These are phyloP conservation scores for Thinopyrum elongatum DNA, from an alignment of 176 grass and related monocot species.

Conservation along the genomic window DNA sequence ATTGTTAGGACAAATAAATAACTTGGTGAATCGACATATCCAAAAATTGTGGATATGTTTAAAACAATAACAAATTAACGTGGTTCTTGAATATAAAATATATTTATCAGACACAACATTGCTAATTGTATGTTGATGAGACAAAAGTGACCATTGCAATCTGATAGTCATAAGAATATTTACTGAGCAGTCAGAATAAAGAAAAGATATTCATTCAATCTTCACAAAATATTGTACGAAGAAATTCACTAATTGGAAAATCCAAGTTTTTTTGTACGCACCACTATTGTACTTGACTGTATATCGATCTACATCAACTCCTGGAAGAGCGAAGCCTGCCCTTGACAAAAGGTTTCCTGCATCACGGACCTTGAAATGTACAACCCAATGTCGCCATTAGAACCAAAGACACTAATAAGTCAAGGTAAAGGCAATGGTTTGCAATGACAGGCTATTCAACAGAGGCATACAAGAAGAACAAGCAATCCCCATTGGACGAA, in stretches of 20 bases:
- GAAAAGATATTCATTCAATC: conserved; percentile 11
- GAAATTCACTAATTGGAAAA: not conserved
- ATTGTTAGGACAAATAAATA: conserved; percentile 4
- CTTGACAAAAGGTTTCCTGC: conserved; percentile 94
- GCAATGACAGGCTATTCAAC: not conserved
- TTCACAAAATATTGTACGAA: conserved; percentile 4
- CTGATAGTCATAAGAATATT: conserved; percentile 8
- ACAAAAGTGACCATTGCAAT: conserved; percentile 12
- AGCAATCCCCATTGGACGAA: not conserved
- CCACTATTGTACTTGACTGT: conserved; percentile 87
- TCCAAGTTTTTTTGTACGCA: conserved; percentile 31
- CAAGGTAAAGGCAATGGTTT: not conserved
- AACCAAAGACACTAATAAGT: not conserved
- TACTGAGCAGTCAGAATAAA: not conserved
- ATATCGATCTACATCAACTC: conserved; percentile 93
- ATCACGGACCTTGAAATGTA: conserved; percentile 75
- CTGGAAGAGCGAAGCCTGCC: conserved; percentile 79
- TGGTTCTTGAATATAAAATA: not conserved
- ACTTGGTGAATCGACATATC: not conserved
- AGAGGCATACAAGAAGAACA: conserved; percentile 2
- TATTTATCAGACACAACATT: not conserved
- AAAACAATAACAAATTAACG: not conserved
- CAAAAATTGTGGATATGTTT: not conserved
- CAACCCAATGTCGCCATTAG: conserved; percentile 12
- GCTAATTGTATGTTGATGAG: not conserved